Evolutionary conservation across 176 grass and related monocot genomes (phyloP).

Genomic region (Oryza brachyantha): DNA sequence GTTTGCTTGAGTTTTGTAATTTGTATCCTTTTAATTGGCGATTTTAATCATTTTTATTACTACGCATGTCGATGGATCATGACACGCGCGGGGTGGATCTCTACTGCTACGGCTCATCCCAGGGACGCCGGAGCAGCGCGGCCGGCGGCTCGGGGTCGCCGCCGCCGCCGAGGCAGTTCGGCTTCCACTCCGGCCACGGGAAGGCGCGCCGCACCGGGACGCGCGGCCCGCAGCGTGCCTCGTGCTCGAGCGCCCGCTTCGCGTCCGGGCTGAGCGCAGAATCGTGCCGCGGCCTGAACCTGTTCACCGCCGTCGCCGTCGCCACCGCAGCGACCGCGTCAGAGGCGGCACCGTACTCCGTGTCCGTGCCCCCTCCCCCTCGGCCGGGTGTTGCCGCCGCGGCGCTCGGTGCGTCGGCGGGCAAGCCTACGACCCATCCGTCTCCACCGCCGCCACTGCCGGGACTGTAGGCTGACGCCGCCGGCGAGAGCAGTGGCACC

Average conservation of each 20-base stretch:
- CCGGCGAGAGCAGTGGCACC: conserved; percentile 16
- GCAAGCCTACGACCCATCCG: background rate
- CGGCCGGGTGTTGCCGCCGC: background rate
- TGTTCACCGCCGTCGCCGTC: background rate
- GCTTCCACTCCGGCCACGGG: conserved; percentile 13
- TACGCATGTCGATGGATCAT: background rate
- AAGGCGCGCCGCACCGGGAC: conserved; percentile 10
- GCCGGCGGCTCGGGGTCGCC: too few species aligned
- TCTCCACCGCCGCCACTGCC: background rate
- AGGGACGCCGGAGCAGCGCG: background rate
- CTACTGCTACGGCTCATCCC: background rate
- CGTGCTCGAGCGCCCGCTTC: conserved; percentile 39
- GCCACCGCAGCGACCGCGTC: background rate
- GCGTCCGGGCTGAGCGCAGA: conserved; percentile 36
- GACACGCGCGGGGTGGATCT: background rate
- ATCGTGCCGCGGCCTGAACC: background rate
- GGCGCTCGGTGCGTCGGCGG: background rate
- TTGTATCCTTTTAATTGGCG: too few species aligned
- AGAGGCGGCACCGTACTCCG: background rate
- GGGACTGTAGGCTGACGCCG: background rate
- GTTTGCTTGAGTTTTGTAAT: too few species aligned
- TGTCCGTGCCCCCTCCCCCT: too few species aligned
- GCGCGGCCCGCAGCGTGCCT: conserved; percentile 48
- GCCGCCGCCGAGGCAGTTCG: background rate
- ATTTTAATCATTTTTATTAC: background rate